Evolutionary conservation across 345 rosid species (phyloP), one percentile per base, ranked within the genome.

Genomic region (Citrus mangshanensis): DNA sequence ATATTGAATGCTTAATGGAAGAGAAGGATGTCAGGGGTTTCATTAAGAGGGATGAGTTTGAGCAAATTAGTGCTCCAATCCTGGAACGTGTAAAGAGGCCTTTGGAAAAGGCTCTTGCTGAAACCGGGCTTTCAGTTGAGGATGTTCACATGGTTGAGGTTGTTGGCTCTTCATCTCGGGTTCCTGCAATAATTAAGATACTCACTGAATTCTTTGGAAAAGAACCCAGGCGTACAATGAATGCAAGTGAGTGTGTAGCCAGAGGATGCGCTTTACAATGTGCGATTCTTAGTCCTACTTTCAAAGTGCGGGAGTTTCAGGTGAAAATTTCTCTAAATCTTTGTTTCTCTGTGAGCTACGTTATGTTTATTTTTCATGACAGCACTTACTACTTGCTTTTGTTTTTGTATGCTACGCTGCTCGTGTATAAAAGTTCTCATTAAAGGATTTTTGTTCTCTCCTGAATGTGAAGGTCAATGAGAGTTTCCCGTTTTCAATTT

Each of bases 241-340:
- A 96, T 86, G 98, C 99, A 5, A 96, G 98, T 79, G 99, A 96
- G 87, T 94, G 98, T 84, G 98, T 96, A 66, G 89, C 98, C 0
- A 91, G 92, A 72, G 99, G 98, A 4, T 87, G 90, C 74, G 98
- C 99, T 74, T 83, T 96, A 79, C 87, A 96, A 78, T 96, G 99
- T 87, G 99, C 99, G 12, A 94, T 96, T 73, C 97, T 96, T 74
- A 96, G 99, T 72, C 99, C 99, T 27, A 94, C 98, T 4, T 96
- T 96, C 62, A 94, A 94, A 91, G 99, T 96, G 75, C 87, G 97
- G 14, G 99, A 96, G 46, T 96, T 94, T 81, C 97, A 96, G 99
- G 99, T 96, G 73, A 80, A 58, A 63, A 10, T 10, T 25, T 28
- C 6, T 0, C 12, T 64, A 6, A 3, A n/a, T 32, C 14, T 25